These are phyloP conservation scores for Paraphoma sp. DNA, from an alignment of 2,329 filamentous ascomycete species.

Conservation along the genomic window DNA sequence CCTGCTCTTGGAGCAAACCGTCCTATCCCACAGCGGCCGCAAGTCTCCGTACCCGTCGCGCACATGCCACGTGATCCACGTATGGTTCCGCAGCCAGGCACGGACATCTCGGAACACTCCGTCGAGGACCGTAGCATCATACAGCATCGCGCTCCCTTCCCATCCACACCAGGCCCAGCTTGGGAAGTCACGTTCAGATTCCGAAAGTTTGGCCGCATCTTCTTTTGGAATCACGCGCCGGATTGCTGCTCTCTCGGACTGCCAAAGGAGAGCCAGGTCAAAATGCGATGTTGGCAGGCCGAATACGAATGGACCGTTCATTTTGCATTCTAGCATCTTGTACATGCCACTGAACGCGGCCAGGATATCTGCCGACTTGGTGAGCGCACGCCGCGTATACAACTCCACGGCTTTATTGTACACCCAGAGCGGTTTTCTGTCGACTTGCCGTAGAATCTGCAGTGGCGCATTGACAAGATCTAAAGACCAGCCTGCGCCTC, in stretches of 20 bases:
- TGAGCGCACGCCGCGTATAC: not conserved
- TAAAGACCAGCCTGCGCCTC: conserved; percentile 5
- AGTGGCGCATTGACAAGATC: conserved; percentile 4
- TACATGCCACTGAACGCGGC: not conserved
- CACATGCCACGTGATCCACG: not conserved
- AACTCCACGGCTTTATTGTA: not conserved
- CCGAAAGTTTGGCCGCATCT: not conserved
- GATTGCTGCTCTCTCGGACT: not conserved
- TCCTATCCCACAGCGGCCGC: not conserved
- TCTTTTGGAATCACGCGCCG: not conserved
- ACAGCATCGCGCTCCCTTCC: not conserved
- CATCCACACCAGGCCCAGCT: not conserved
- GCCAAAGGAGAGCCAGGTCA: not conserved
- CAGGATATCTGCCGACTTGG: not conserved
- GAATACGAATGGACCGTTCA: not conserved
- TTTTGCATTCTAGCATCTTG: not conserved
- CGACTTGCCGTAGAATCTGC: not conserved
- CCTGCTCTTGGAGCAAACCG: too few relatives aligned
- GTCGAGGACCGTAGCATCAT: not conserved
- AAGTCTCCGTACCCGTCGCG: not conserved
- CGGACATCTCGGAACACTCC: not conserved
- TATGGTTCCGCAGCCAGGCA: not conserved
- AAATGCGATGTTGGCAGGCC: not conserved
- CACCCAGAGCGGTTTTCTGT: not conserved
- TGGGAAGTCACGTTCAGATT: not conserved